Evolutionary conservation across 345 rosid species (phyloP).

Genomic region (Linum tenue): DNA sequence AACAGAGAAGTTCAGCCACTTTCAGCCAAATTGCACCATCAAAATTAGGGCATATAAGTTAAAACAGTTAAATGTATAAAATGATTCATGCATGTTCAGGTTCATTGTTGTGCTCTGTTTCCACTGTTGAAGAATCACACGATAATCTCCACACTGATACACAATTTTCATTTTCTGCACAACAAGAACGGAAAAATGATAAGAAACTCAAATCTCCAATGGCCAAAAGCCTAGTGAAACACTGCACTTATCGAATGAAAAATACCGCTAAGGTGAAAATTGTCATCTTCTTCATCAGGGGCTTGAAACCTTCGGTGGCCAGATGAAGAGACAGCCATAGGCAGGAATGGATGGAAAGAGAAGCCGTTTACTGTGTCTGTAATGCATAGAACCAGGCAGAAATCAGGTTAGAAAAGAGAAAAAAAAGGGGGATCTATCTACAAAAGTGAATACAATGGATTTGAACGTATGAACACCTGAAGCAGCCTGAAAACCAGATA

Average conservation of each 20-base stretch:
- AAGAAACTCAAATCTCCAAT: background rate
- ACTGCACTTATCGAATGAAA: background rate
- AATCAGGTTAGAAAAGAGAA: background rate
- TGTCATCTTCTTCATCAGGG: constrained; percentile 41
- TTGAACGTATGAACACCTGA: constrained; percentile 36
- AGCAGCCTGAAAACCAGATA: constrained; percentile 80
- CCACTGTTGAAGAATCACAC: constrained; percentile 19
- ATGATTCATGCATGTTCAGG: background rate
- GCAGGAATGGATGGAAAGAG: constrained; percentile 81
- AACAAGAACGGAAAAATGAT: background rate
- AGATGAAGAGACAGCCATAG: constrained; percentile 89
- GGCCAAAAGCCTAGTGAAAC: constrained; percentile 4
- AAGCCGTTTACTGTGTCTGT: constrained; percentile 83
- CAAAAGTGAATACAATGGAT: background rate
- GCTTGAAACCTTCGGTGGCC: constrained; percentile 72
- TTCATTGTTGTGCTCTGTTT: constrained; percentile 7
- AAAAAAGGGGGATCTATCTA: background rate
- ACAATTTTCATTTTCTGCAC: constrained; percentile 52
- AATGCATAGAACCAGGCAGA: constrained; percentile 1
- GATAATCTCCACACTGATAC: constrained; percentile 76
- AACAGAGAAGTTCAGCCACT: too few species aligned
- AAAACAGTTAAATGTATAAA: background rate
- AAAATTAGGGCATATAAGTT: background rate
- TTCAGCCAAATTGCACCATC: too few species aligned
- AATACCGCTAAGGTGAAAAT: constrained; percentile 40